A percentile compares a stretch with the other conserved stretches of the same genome.
Conservation (phyloP, 2,329 filamentous ascomycete species). For the Elsinoe australis region DNA sequence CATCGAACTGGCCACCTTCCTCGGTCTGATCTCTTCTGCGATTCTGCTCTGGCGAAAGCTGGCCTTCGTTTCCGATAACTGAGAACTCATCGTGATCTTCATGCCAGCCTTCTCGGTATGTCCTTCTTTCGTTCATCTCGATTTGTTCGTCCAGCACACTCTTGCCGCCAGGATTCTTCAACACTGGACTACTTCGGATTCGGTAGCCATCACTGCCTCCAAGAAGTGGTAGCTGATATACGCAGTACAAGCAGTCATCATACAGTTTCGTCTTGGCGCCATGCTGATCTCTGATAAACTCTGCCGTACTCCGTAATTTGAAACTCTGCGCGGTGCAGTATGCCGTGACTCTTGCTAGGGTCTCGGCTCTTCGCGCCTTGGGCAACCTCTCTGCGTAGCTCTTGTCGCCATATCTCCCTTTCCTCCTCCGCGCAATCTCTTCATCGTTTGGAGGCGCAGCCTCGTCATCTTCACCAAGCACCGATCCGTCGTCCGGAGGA, state of each 20-base stretch:
- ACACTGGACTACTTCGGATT: constrained; percentile 77
- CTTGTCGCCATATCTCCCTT: constrained; percentile 60
- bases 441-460: constrained; percentile 57
- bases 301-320: constrained; percentile 78
- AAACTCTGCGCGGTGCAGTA: constrained; percentile 95
- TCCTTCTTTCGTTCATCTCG: constrained; percentile 79
- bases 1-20: constrained; percentile 5
- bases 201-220: constrained; percentile 81
- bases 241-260: constrained; percentile 92
- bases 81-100: constrained; percentile 64
- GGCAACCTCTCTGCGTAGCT: constrained; percentile 90
- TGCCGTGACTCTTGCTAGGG: constrained; percentile 81
- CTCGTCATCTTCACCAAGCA: constrained; percentile 55
- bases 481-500: constrained; percentile 39
- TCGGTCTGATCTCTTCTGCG: constrained; percentile 16
- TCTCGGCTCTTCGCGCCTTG: constrained; percentile 64
- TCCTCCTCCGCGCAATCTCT: constrained; percentile 56
- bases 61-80: constrained; percentile 25
- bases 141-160: constrained; percentile 92
- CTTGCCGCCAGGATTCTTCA: constrained; percentile 89
- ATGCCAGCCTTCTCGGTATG: constrained; percentile 88
- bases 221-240: constrained; percentile 85
- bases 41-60: constrained; percentile 4
- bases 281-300: constrained; percentile 81
- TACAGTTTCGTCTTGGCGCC: constrained; percentile 91